Base-by-base conservation (phyloP, 306 rosid species). In the Quercus wislizeni region DNA sequence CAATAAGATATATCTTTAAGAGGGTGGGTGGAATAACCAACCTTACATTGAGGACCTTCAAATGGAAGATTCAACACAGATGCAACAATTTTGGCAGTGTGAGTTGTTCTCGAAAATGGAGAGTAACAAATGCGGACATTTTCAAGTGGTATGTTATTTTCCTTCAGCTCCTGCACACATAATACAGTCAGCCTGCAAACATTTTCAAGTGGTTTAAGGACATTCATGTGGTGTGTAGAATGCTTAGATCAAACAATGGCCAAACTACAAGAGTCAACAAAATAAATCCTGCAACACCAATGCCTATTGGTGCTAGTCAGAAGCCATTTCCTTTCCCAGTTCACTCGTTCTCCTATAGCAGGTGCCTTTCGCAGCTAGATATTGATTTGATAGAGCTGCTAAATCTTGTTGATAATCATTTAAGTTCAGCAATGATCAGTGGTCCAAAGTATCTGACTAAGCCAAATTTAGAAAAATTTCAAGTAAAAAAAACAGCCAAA, bases 61-160 rank as follows among this genome's bases (percentile, higher is more conserved):
- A 92, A 91, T 6, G 89, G 90, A 84, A 92, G 80, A 80, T 87
- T 83, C 81, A 91, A 73, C 13, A 71, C 81, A 51, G 90, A 76
- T 13, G 97, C 91, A 79, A 91, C 88, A 59, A 87, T 83, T 75
- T 80, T 73, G 3, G 97, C 95, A 0, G 97, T 92, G 72, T 90
- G 93, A 25, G 2, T 76, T 27, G 99, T 92, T 89, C 98, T 92
- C 51, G 98, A 88, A 88, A 94, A 92, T 6, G 97, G 97, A 11
- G 97, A 92, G 81, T 90, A 90, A 82, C 90, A 90, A 83, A 94
- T 90, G 78, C 92, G 89, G 57, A 94, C 89, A 80, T 80, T 81
- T 43, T 89, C 85, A 68, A 87, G 75, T n/a, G 86, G 77, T 74
- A 90, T 70, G 59, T 71, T 74, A 57, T 85, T 83, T 64, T 83